Evolutionary conservation across 2,329 filamentous ascomycete species (phyloP), one percentile per base, ranked within the genome.

Genomic region (Penicillium vulpinum): DNA sequence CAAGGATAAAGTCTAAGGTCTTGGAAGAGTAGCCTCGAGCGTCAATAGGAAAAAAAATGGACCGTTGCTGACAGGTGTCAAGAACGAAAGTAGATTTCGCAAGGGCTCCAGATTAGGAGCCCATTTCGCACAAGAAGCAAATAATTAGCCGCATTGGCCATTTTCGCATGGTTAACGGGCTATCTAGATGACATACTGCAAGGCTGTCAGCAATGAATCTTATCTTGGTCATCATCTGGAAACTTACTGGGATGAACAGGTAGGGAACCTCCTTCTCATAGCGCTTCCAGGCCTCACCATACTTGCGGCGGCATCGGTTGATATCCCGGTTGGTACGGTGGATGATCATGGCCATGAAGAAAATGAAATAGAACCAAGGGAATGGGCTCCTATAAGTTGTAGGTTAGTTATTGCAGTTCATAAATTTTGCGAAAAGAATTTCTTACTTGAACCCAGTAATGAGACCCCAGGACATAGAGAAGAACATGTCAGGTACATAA

Each of bases 241-340:
- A 40, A 66, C 79, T 74, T 67, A 82, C 82, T 53, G 91, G 91
- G 76, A 95, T 91, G 72, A 94, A 94, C 41, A 94, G 78, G 73
- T 91, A 92, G 29, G 91, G 91, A 38, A 92, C 90, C 70, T 82
- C 80, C 74, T 81, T 84, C 80, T 90, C 88, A 72, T 94, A 94
- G 78, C 92, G 87, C 48, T 78, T 77, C 91, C 91, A 95, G 8
- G 88, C 86, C 59, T 90, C 87, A 11, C 90, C 90, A 73, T 95
- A 94, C 78, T 89, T 91, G 61, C 81, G 78, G 45, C 84, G 82
- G 74, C 91, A 94, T 61, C 86, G 81, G 70, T 87, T 79, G 57
- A 92, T 89, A 71, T 95, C 91, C 54, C 91, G 81, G 58, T 77
- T 78, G 3, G 89, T 87, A 47, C 91, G 87, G 72, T 94, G 91